Conservation (phyloP, 768 basidiomycete genomes). For the Mrakia gelida region DNA sequence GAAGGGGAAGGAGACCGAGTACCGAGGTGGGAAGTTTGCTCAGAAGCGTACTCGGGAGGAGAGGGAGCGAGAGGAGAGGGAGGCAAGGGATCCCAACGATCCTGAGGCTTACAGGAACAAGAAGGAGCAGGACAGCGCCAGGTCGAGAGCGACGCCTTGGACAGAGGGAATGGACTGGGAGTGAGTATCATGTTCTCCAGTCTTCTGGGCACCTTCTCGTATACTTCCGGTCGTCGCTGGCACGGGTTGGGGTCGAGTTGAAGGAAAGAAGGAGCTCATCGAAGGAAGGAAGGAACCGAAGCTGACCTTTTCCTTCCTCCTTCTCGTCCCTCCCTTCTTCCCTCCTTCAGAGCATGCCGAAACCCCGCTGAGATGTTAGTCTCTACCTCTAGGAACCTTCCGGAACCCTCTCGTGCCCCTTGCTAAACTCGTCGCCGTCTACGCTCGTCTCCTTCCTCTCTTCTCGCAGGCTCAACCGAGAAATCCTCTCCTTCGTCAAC, state of each 20-base stretch:
- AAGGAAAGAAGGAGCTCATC: neutral
- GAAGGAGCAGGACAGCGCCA: slow-evolving; percentile 25
- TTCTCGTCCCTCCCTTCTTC: neutral
- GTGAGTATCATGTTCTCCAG: neutral
- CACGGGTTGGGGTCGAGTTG: no score
- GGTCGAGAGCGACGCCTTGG: slow-evolving; percentile 58
- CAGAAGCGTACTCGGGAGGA: slow-evolving; percentile 23
- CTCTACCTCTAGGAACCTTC: neutral
- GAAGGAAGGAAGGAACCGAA: neutral
- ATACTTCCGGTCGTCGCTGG: no score
- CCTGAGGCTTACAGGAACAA: slow-evolving; percentile 23
- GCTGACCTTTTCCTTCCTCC: neutral
- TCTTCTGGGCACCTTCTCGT: no score
- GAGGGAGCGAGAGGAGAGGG: slow-evolving; percentile 13
- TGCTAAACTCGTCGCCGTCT: neutral
- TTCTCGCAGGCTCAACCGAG: slow-evolving; percentile 74
- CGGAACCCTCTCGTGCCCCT: neutral
- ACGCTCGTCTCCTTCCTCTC: neutral
- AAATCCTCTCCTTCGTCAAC: slow-evolving; percentile 75
- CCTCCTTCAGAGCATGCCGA: slow-evolving; percentile 48
- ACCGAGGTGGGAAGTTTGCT: slow-evolving; percentile 7
- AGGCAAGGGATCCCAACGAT: slow-evolving; percentile 17
- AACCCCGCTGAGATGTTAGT: slow-evolving; percentile 82
- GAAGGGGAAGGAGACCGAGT: neutral
- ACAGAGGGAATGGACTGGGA: slow-evolving; percentile 65